phyloP scores from a whole-genome alignment of 2,329 filamentous ascomycete species.

The Colletotrichum euphorbiae region DNA sequence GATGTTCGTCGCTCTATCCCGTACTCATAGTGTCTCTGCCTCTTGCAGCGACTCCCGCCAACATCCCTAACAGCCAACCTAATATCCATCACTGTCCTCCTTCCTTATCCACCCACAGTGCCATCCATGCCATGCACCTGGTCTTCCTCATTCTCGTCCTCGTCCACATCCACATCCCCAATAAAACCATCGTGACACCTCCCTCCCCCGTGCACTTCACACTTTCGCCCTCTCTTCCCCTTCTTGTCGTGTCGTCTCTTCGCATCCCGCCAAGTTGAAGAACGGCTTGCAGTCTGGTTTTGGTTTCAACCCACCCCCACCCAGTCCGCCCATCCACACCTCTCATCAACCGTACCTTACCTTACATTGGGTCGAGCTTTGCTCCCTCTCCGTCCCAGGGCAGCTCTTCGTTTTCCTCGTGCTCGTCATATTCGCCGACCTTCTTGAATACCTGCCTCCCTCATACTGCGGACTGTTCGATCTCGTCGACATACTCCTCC shows the following conservation, averaged over 20 bases:
- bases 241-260: conserved; percentile 25
- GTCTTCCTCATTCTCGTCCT: conserved; percentile 4
- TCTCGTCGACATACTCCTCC: conserved; percentile 13
- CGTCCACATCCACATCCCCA: conserved; percentile 7
- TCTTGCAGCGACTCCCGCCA: conserved; percentile 9
- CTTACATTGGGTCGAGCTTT: conserved; percentile 21
- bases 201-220: conserved; percentile 14
- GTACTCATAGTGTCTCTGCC: conserved; percentile 27
- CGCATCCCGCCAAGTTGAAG: conserved; percentile 32
- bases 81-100: conserved; percentile 11
- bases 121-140: not conserved
- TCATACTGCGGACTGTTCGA: conserved; percentile 5
- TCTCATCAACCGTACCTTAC: conserved; percentile 6
- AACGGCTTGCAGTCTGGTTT: conserved; percentile 27
- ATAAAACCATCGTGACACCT: conserved; percentile 40
- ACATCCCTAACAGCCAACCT: not conserved
- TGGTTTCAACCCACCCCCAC: conserved; percentile 30
- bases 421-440: conserved; percentile 3
- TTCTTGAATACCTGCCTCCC: conserved; percentile 16
- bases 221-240: not conserved
- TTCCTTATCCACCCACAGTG: too few species aligned
- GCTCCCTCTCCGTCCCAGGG: conserved; percentile 4
- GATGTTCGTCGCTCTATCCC: conserved; percentile 22
- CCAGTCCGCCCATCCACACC: conserved; percentile 17
- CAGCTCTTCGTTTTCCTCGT: not conserved